Base-by-base conservation (phyloP, 208 protist genomes). In the Acanthamoeba castellanii region DNA sequence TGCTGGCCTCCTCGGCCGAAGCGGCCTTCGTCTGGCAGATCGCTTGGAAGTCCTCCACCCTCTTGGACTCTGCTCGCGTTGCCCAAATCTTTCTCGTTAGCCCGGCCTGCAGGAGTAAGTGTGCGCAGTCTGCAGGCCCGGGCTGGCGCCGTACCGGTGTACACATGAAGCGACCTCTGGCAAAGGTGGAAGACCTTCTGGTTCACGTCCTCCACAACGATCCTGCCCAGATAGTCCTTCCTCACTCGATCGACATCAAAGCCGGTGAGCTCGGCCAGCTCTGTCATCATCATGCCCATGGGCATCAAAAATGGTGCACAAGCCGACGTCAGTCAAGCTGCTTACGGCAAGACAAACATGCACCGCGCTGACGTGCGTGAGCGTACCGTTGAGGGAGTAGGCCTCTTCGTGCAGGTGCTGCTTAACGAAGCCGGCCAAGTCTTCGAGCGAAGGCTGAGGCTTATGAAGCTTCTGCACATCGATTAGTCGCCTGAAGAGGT, bases 141-240 rank as follows among this genome's bases (percentile, higher is more conserved):
- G 11, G 4, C 18, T 85, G 37, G 37, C 22, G 8, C 3, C 47
- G 20, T 78, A 57, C 64, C 93, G 47, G 84, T 92, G 84, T 95
- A 95, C 32, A 95, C 93, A 32, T 95, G 93, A 27, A 95, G 81
- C 4, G 93, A 32, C 13, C 93, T 25, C 50, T 82, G n/a, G 64
- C 92, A 47, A 18, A 89, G 84, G 57, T 93, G 8, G 61, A 92
- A 95, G 30, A 74, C 4, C 91, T 94, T 94, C 55, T 84, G 18
- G 34, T 84, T 84, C 34, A 88, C 70, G 30, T 94, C 59, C 57
- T 88, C 76, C 66, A 61, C 68, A 7, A 64, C 70, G 27, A 72
- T 94, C 70, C 47, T 37, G 89, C 76, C 76, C 32, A 88, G 61
- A 30, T 64, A 94, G 68, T 84, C 55, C 37, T 84, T 94, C 45